phyloP scores from a whole-genome alignment of 1,284 basidiomycete genomes.

The Austroboletus niveus region DNA sequence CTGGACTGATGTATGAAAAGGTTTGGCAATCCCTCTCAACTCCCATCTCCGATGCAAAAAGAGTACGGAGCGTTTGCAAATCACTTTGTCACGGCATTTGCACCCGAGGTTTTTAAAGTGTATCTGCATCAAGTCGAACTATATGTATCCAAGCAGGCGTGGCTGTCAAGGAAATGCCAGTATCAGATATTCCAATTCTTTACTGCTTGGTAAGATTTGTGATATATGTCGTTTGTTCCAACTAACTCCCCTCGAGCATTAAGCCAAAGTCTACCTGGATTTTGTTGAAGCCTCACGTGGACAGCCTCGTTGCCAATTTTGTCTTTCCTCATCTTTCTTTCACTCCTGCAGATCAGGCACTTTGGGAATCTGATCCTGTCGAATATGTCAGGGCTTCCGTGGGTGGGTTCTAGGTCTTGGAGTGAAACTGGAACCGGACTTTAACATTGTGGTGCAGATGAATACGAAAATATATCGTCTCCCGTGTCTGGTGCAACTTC shows the following conservation, averaged over 20 bases:
- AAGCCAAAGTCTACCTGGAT: slow-evolving; percentile 88
- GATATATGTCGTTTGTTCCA: neutral
- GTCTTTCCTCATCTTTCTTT: slow-evolving; percentile 86
- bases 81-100: slow-evolving; percentile 76
- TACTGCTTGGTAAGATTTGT: slow-evolving; percentile 68
- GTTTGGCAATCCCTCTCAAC: slow-evolving; percentile 83
- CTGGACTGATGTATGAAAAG: slow-evolving; percentile 33
- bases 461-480: slow-evolving; percentile 74
- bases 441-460: slow-evolving; percentile 46
- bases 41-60: slow-evolving; percentile 67
- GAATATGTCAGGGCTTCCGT: slow-evolving; percentile 74
- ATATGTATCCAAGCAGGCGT: slow-evolving; percentile 66
- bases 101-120: slow-evolving; percentile 79
- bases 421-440: neutral
- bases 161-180: slow-evolving; percentile 80
- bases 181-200: slow-evolving; percentile 82
- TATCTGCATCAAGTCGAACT: slow-evolving; percentile 77
- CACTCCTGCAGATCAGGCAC: slow-evolving; percentile 59
- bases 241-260: slow-evolving; percentile 51
- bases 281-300: slow-evolving; percentile 78
- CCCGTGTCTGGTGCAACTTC: slow-evolving; percentile 76
- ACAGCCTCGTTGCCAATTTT: slow-evolving; percentile 71
- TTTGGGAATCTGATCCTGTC: slow-evolving; percentile 77
- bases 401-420: slow-evolving; percentile 44
- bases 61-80: slow-evolving; percentile 72